Conservation (phyloP, 805 yeast genomes). For the Kodamaea lidongshanica region DNA sequence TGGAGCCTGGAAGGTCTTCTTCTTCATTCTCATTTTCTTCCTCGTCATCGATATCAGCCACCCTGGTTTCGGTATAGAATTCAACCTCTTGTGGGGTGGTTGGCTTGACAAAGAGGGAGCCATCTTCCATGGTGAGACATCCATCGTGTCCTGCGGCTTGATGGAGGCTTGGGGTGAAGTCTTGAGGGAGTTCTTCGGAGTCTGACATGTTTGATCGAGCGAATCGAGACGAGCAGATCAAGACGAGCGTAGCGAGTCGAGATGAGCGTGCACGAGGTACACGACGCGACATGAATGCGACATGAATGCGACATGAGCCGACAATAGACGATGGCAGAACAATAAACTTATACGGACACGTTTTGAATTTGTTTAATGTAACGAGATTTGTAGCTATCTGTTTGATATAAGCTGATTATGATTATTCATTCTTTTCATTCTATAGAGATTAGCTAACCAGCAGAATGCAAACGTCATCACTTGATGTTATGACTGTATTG, state of each 20-base stretch:
- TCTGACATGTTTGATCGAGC: slow-evolving; percentile 3
- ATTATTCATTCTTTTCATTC: no score
- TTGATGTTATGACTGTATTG: no score
- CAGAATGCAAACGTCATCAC: no score
- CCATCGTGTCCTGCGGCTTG: slow-evolving; percentile 96
- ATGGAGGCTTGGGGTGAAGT: slow-evolving; percentile 27
- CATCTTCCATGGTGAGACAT: slow-evolving; percentile 54
- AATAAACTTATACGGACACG: no score
- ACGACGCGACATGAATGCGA: no score
- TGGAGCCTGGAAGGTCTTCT: slow-evolving; percentile 26
- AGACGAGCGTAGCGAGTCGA: slow-evolving; percentile 1
- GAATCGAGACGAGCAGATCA: neutral
- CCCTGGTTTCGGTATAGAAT: slow-evolving; percentile 50
- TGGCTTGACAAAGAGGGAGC: slow-evolving; percentile 68
- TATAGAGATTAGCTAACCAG: no score
- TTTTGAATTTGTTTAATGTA: no score
- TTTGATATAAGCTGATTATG: no score
- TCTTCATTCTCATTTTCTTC: slow-evolving; percentile 17
- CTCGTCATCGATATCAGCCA: slow-evolving; percentile 17
- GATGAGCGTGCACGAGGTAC: neutral
- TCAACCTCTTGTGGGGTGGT: slow-evolving; percentile 58
- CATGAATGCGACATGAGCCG: no score
- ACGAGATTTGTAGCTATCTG: no score
- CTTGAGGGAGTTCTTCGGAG: slow-evolving; percentile 5
- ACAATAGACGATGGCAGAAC: no score